Evolutionary conservation across 108 stramenopile genomes (phyloP).

Genomic region (Pseudonitzschia multistriata): DNA sequence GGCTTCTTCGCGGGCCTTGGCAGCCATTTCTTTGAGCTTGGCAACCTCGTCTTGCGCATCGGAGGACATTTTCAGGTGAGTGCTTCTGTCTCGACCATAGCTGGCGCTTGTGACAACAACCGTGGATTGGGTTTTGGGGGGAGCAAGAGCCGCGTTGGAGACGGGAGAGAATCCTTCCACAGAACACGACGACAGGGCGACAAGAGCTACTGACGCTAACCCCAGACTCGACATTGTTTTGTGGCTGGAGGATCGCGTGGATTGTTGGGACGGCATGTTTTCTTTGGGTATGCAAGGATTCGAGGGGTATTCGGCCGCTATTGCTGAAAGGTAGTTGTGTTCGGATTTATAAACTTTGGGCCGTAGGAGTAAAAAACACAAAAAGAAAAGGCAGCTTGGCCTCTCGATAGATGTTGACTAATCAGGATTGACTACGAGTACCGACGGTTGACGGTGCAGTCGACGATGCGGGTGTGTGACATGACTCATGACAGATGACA

Average conservation of each 20-base stretch:
- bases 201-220: not conserved
- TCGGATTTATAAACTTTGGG: not conserved
- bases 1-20: conserved; percentile 80
- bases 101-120: not conserved
- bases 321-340: not conserved
- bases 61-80: not conserved
- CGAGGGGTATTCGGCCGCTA: not conserved
- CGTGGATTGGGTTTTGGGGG: not conserved
- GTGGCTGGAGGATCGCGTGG: not conserved
- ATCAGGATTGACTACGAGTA: not conserved
- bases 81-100: not conserved
- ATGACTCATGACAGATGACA: too few species aligned
- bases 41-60: conserved; percentile 54
- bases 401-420: not conserved
- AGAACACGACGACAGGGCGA: not conserved
- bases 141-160: not conserved
- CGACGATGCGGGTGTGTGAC: not conserved
- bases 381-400: too few species aligned
- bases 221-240: not conserved
- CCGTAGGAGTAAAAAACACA: too few species aligned
- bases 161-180: conserved; percentile 1
- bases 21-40: conserved; percentile 64
- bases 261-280: not conserved
- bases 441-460: not conserved
- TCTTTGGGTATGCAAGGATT: not conserved